Conservation (phyloP, 495 filamentous ascomycete genomes). For the Penicillium subrubescens region DNA sequence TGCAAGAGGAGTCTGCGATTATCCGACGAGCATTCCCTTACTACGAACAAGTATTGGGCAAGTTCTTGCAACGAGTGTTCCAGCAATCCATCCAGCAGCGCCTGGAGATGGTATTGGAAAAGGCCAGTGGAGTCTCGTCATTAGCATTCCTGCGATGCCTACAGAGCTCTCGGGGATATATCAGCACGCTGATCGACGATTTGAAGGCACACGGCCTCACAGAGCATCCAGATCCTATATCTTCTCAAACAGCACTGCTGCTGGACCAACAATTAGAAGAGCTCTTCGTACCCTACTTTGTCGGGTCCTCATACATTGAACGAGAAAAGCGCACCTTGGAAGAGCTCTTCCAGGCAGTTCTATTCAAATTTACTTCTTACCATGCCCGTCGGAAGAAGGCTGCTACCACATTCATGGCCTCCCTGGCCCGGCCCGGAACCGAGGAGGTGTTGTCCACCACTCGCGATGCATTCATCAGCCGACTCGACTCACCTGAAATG, state of each 20-base stretch:
- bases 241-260: conserved; percentile 78
- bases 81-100: conserved; percentile 97
- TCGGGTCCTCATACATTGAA: conserved; percentile 93
- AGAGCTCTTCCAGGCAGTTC: conserved; percentile 86
- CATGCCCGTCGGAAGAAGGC: conserved; percentile 87
- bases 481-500: conserved; percentile 82
- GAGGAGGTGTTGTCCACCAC: conserved; percentile 74
- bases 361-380: conserved; percentile 94
- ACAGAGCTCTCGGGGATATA: conserved; percentile 85
- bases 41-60: conserved; percentile 87
- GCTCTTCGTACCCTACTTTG: conserved; percentile 92
- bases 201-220: conserved; percentile 93
- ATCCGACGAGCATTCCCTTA: conserved; percentile 96
- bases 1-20: conserved; percentile 94
- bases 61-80: conserved; percentile 93
- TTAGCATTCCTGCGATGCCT: conserved; percentile 89
- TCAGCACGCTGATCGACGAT: conserved; percentile 84
- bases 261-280: conserved; percentile 97
- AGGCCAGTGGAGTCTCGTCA: conserved; percentile 85
- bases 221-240: conserved; percentile 89
- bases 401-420: conserved; percentile 84
- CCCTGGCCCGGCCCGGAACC: conserved; percentile 80
- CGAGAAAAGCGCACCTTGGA: conserved; percentile 87
- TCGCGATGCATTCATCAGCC: conserved; percentile 76
- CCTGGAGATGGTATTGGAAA: conserved; percentile 93